Evolutionary conservation across 129 eudicot species (phyloP).

Genomic region (Pseudognaphalium luteoalbum): DNA sequence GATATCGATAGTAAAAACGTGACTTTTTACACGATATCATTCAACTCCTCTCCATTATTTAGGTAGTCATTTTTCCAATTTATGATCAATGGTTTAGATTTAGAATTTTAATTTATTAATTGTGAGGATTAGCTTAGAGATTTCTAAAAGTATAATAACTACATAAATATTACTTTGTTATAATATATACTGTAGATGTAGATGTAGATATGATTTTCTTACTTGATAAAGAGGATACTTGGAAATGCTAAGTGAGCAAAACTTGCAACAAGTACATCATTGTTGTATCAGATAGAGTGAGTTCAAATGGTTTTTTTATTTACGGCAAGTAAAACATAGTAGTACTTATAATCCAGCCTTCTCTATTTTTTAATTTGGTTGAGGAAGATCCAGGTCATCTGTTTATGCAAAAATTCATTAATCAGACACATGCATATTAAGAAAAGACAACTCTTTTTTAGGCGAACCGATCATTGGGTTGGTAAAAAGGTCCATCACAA

Average conservation of each 20-base stretch:
- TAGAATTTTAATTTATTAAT: too few species aligned
- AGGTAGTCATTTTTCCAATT: too few species aligned
- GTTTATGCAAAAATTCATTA: conserved; percentile 21
- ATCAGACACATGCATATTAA: conserved; percentile 21
- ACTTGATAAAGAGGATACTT: conserved; percentile 18
- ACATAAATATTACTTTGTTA: too few species aligned
- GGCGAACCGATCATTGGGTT: background rate
- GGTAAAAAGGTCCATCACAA: too few species aligned
- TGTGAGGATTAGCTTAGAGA: too few species aligned
- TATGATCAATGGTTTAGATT: too few species aligned
- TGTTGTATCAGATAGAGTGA: conserved; percentile 9
- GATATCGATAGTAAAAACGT: too few species aligned
- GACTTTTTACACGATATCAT: too few species aligned
- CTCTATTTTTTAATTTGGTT: conserved; percentile 63
- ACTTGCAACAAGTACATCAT: conserved; percentile 34
- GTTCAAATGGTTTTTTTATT: conserved; percentile 6
- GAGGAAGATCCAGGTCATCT: conserved; percentile 96
- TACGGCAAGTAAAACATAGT: background rate
- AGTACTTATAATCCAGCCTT: conserved; percentile 49
- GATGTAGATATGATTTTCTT: background rate
- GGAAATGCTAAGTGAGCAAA: conserved; percentile 30
- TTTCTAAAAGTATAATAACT: too few species aligned
- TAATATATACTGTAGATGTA: too few species aligned
- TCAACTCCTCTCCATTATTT: too few species aligned
- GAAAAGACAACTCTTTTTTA: background rate